Evolutionary conservation across 2,329 filamentous ascomycete genomes (phyloP), one percentile per base, ranked within the genome.

Genomic region (Ophiostoma australiae): DNA sequence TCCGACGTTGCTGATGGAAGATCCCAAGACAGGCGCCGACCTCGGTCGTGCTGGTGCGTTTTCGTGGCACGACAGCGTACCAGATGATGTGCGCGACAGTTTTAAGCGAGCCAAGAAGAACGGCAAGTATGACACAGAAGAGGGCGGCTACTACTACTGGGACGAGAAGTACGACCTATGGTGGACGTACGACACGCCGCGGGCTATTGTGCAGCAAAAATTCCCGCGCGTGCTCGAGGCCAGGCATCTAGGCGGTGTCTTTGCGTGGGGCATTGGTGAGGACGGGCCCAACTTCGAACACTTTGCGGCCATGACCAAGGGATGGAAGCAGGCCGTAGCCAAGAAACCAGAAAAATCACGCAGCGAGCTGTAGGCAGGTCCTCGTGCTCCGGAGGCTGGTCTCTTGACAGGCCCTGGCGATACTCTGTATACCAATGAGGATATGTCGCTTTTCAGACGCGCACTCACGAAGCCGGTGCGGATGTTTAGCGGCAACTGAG

Each of bases 261-360:
- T 93, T 83, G 90, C 90, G 0, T 93, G 90, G 90, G 90, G 88
- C 27, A 76, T 93, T 72, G 90, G 89, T 1, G 90, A 93, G 79
- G 90, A 93, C 72, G 84, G 81, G 1, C 80, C 82, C 0, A 70
- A 75, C 3, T 86, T 82, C 72, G 74, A 76, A 27, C 82, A 82
- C 70, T 76, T 85, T 13, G 73, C 73, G 44, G 80, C 80, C 4
- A 74, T 80, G 31, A 76, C 74, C 69, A 69, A 76, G 10, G 76
- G 76, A 5, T 58, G 80, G 67, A 73, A 73, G 17, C 61, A 69
- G 35, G 66, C 71, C 0, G 31, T 55, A 6, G 48, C 69, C 11
- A 41, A 31, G 55, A 74, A 68, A 44, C 15, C 20, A 48, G 58
- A 35, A 31, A 63, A 33, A 15, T 41, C 68, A n/a, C 68, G 68